phyloP scores from a whole-genome alignment of 805 yeast species.

The Clavispora carvajalis region DNA sequence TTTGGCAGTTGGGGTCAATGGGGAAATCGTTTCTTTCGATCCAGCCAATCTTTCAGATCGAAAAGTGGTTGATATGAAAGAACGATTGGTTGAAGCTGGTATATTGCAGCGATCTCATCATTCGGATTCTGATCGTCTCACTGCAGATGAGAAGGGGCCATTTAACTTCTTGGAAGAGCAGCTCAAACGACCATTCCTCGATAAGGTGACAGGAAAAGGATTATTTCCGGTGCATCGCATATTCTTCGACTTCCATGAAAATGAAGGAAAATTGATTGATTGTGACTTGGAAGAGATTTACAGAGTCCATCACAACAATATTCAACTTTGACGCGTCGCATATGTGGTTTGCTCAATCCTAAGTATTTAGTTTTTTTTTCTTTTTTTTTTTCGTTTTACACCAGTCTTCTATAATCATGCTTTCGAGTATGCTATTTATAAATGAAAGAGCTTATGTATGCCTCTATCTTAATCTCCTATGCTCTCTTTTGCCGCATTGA shows the following conservation, averaged over 20 bases:
- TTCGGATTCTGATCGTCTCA: not conserved
- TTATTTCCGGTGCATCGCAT: constrained; percentile 32
- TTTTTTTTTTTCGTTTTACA: not conserved
- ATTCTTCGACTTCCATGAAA: constrained; percentile 25
- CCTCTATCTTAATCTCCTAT: not conserved
- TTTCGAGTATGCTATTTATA: not conserved
- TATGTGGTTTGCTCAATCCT: too few relatives aligned
- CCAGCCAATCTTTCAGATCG: constrained; percentile 6
- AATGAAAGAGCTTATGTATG: not conserved
- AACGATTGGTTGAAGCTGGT: not conserved
- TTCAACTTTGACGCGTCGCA: not conserved
- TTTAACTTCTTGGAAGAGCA: constrained; percentile 15
- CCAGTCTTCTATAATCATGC: not conserved
- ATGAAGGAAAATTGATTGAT: constrained; percentile 25
- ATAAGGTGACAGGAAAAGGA: constrained; percentile 39
- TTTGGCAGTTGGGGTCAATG: constrained; percentile 32
- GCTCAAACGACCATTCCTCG: constrained; percentile 28
- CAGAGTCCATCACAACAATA: not conserved
- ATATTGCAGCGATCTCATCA: not conserved
- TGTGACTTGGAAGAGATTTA: constrained; percentile 29
- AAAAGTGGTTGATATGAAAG: constrained; percentile 13
- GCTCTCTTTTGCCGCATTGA: not conserved
- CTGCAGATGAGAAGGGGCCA: constrained; percentile 3
- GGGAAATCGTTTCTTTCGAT: constrained; percentile 23
- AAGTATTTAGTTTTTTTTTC: not conserved